Conservation (phyloP, 192 early-diverging fungal species). For the Coemansia sp. region DNA sequence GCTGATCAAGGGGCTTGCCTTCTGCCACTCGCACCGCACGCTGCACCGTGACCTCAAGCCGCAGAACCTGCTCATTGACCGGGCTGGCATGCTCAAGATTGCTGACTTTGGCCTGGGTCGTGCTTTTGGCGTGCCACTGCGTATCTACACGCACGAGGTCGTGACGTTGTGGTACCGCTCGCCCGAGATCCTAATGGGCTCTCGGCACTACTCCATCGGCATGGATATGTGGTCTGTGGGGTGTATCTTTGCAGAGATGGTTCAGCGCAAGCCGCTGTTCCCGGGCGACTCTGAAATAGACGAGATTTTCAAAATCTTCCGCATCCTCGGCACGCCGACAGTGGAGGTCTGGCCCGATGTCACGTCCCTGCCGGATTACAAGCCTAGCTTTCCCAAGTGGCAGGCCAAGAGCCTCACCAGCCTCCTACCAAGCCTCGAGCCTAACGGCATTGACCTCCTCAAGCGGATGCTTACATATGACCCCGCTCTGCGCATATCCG, state of each 20-base stretch:
- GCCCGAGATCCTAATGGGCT: slow-evolving; percentile 93
- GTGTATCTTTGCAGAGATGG: slow-evolving; percentile 98
- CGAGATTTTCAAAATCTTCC: slow-evolving; percentile 91
- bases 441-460: slow-evolving; percentile 71
- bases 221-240: slow-evolving; percentile 99
- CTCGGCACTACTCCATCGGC: slow-evolving; percentile 83
- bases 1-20: slow-evolving; percentile 80
- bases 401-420: slow-evolving; percentile 46
- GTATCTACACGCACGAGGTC: slow-evolving; percentile 94
- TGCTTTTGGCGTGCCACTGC: slow-evolving; percentile 86
- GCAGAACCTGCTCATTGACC: slow-evolving; percentile 96
- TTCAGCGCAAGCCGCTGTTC: slow-evolving; percentile 73
- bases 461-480: slow-evolving; percentile 72
- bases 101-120: slow-evolving; percentile 97
- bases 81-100: slow-evolving; percentile 79
- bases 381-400: slow-evolving; percentile 77
- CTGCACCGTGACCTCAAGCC: slow-evolving; percentile 97
- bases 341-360: slow-evolving; percentile 77
- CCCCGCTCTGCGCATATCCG: slow-evolving; percentile 77
- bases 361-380: slow-evolving; percentile 76
- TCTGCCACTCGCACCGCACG: slow-evolving; percentile 90
- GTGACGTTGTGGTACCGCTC: slow-evolving; percentile 94
- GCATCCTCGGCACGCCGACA: slow-evolving; percentile 78
- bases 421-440: slow-evolving; percentile 57
- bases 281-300: slow-evolving; percentile 91